phyloP scores from a whole-genome alignment of 1,139 yeast species.

The Entelexis paramagnoliae region DNA sequence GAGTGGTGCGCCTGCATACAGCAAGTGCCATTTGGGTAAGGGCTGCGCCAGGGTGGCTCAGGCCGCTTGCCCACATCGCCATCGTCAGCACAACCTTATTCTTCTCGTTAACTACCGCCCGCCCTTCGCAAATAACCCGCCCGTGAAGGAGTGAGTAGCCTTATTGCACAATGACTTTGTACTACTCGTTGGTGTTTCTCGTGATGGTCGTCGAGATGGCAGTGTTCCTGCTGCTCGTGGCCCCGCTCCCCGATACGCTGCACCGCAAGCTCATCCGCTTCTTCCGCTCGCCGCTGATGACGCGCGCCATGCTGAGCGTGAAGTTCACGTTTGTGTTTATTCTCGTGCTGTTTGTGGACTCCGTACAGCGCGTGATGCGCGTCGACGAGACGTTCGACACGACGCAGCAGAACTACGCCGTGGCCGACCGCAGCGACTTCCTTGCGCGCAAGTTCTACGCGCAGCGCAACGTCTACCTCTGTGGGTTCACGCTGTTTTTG shows the following conservation, averaged over 20 bases:
- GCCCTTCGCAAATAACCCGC: not conserved
- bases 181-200: slow-evolving; percentile 61
- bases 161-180: slow-evolving; percentile 49
- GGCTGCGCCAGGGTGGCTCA: slow-evolving; percentile 1
- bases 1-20: not conserved
- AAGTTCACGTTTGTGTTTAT: slow-evolving; percentile 81
- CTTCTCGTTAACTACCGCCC: not conserved
- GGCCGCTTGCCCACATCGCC: not conserved
- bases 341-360: slow-evolving; percentile 72
- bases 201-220: slow-evolving; percentile 68
- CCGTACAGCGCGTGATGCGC: slow-evolving; percentile 70
- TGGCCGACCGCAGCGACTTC: slow-evolving; percentile 56
- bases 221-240: slow-evolving; percentile 68
- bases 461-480: slow-evolving; percentile 91
- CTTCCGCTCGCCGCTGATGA: slow-evolving; percentile 54
- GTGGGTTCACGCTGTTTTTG: slow-evolving; percentile 89
- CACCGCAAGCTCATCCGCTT: slow-evolving; percentile 59
- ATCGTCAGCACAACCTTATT: slow-evolving; percentile 1
- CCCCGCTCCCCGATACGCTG: slow-evolving; percentile 71
- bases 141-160: not conserved
- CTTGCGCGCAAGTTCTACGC: slow-evolving; percentile 90
- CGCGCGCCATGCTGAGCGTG: slow-evolving; percentile 63
- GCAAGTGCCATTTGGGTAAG: not conserved
- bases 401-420: slow-evolving; percentile 25
- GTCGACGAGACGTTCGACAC: slow-evolving; percentile 46